Conservation (phyloP, 2,329 filamentous ascomycete species). For the Ophiostoma sp. region DNA sequence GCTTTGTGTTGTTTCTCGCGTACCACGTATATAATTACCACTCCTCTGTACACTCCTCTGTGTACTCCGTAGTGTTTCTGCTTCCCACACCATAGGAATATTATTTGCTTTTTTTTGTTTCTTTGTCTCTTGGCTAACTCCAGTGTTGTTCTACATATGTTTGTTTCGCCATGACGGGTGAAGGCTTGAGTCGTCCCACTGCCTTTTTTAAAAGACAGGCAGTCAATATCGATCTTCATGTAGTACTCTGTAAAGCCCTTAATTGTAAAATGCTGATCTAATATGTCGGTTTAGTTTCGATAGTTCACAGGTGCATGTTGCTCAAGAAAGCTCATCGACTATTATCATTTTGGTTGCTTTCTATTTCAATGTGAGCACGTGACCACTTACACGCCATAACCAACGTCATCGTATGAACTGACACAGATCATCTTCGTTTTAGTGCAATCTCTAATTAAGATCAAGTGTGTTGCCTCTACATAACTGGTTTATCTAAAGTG, state of each 20-base stretch:
- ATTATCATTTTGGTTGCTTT: background rate
- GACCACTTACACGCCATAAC: slow-evolving; percentile 13
- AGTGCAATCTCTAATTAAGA: background rate
- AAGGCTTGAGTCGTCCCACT: background rate
- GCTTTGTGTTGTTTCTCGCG: too few species aligned
- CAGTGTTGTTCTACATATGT: background rate
- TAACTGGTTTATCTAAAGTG: too few species aligned
- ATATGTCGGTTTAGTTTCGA: too few species aligned
- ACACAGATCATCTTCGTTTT: background rate
- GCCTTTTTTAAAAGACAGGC: background rate
- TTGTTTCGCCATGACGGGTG: slow-evolving; percentile 9
- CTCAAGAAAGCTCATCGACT: too few species aligned
- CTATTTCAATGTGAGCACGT: background rate
- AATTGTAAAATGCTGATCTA: too few species aligned
- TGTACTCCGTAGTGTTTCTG: background rate
- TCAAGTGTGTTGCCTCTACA: too few species aligned
- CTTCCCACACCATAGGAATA: background rate
- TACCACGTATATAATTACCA: too few species aligned
- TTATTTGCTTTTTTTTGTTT: slow-evolving; percentile 11
- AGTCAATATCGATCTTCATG: background rate
- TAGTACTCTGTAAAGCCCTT: too few species aligned
- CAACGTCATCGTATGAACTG: background rate
- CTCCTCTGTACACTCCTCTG: too few species aligned
- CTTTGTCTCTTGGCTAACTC: background rate
- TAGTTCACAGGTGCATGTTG: too few species aligned